phyloP scores from a whole-genome alignment of 345 rosid species.

The Populus tremula region DNA sequence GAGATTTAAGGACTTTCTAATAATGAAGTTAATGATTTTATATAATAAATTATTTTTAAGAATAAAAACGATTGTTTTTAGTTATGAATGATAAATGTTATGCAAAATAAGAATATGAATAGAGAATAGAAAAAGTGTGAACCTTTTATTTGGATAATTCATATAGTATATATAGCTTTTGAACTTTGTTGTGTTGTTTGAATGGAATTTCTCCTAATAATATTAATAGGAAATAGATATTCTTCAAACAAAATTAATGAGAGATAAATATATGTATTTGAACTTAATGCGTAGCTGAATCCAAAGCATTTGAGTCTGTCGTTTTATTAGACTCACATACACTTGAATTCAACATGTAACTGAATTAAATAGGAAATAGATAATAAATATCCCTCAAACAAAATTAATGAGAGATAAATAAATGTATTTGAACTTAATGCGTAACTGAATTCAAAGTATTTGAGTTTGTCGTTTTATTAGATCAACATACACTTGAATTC shows the following conservation, averaged over 20 bases:
- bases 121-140: too few species aligned
- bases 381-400: too few species aligned
- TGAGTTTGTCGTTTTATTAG: fast-evolving
- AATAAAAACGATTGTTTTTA: fast-evolving
- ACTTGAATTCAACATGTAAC: fast-evolving
- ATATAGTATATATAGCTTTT: fast-evolving
- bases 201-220: too few species aligned
- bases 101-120: fast-evolving
- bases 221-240: too few species aligned
- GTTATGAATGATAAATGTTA: too few species aligned
- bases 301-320: fast-evolving
- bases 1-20: fast-evolving
- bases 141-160: fast-evolving
- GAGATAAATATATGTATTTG: too few species aligned
- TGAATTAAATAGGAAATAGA: too few species aligned
- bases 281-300: fast-evolving
- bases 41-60: too few species aligned
- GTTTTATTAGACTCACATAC: fast-evolving
- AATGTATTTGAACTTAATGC: fast-evolving
- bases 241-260: too few species aligned
- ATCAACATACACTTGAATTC: fast-evolving
- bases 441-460: too few species aligned
- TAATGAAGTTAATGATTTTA: fast-evolving
- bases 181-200: too few species aligned
- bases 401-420: too few species aligned